phyloP scores from a whole-genome alignment of 768 basidiomycete genomes.

The Lactarius trivialis region DNA sequence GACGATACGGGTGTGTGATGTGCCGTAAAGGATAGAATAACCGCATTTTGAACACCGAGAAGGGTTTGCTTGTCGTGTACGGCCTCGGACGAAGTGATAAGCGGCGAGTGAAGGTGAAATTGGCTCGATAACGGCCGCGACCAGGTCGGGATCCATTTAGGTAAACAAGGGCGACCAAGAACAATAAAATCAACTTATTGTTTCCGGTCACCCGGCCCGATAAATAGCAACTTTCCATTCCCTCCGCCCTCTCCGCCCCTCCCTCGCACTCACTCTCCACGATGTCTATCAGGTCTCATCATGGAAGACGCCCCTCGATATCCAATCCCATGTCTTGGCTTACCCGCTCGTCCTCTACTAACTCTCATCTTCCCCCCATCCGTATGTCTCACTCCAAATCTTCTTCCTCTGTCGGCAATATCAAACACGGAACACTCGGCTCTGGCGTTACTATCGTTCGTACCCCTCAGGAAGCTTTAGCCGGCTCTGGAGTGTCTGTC shows the following conservation, averaged over 20 bases:
- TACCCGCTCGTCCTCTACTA: slow-evolving; percentile 32
- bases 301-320: slow-evolving; percentile 33
- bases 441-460: slow-evolving; percentile 68
- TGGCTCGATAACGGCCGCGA: slow-evolving; percentile 44
- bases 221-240: slow-evolving; percentile 2
- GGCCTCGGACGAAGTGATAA: slow-evolving; percentile 45
- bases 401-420: slow-evolving; percentile 29
- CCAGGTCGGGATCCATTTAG: slow-evolving; percentile 27
- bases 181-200: slow-evolving; percentile 1
- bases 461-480: slow-evolving; percentile 74
- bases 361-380: slow-evolving; percentile 28
- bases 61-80: slow-evolving; percentile 26
- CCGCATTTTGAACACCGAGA: slow-evolving; percentile 52
- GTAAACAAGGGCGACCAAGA: neutral
- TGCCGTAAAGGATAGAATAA: slow-evolving; percentile 37
- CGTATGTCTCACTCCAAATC: slow-evolving; percentile 42
- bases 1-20: slow-evolving; percentile 33
- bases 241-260: neutral
- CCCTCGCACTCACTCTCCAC: slow-evolving; percentile 4
- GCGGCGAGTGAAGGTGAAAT: slow-evolving; percentile 57
- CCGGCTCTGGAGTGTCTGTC: slow-evolving; percentile 26
- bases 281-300: slow-evolving; percentile 25
- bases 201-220: slow-evolving; percentile 5
- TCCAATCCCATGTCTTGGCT: slow-evolving; percentile 41
- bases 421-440: slow-evolving; percentile 50